Evolutionary conservation across 192 early-diverging fungal genomes (phyloP).

Genomic region (Anaeromyces robustus): DNA sequence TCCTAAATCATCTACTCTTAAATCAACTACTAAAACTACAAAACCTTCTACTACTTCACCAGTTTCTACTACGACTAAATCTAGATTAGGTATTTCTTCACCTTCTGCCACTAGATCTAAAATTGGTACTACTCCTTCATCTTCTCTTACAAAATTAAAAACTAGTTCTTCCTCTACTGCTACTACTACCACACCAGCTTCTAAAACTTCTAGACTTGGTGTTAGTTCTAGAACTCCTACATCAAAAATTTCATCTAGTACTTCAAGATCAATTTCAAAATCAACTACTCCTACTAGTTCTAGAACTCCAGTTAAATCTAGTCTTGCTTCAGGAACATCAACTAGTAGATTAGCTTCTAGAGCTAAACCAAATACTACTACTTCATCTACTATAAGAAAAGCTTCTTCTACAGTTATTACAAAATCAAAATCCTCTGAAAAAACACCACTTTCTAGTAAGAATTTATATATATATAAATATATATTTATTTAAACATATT

Average conservation of each 20-base stretch:
- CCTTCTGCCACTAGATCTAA: neutral
- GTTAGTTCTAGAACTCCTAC: neutral
- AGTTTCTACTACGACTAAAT: neutral
- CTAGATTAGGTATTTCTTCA: neutral
- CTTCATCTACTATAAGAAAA: neutral
- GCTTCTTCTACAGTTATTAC: neutral
- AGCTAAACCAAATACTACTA: neutral
- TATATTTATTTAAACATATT: too few relatives aligned
- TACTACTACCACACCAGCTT: neutral
- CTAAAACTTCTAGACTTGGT: neutral
- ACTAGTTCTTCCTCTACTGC: neutral
- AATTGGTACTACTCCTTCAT: neutral
- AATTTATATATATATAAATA: neutral
- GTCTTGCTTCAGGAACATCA: neutral
- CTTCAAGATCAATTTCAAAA: neutral
- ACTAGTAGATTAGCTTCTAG: neutral
- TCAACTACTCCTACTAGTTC: neutral
- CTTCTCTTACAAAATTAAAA: neutral
- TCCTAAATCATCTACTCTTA: neutral
- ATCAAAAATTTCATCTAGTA: neutral
- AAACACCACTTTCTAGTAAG: neutral
- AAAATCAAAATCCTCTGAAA: too few relatives aligned
- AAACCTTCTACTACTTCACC: neutral
- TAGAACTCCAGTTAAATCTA: neutral
- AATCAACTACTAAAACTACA: neutral